These are phyloP conservation scores for Talaromyces rugulosus DNA, from an alignment of 2,329 filamentous ascomycete species.

Conservation along the genomic window DNA sequence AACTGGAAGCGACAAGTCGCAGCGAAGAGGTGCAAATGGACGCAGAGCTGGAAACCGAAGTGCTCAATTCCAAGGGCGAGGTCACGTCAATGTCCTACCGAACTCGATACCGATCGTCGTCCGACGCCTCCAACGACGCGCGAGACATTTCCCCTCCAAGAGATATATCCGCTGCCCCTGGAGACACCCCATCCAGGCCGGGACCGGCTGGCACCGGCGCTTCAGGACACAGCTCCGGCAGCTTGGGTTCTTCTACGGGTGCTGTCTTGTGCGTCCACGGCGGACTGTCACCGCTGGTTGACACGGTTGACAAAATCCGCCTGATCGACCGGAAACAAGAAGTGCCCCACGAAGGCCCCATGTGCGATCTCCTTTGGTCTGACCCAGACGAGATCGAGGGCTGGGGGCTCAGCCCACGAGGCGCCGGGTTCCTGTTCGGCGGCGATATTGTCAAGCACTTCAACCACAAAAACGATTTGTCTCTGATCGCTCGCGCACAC, in stretches of 20 bases:
- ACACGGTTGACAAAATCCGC: conserved; percentile 92
- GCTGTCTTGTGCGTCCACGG: conserved; percentile 95
- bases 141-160: conserved; percentile 36
- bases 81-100: conserved; percentile 59
- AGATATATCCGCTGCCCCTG: conserved; percentile 40
- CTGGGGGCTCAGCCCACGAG: conserved; percentile 90
- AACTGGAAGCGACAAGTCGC: conserved; percentile 56
- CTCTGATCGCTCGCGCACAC: conserved; percentile 87
- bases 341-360: conserved; percentile 95
- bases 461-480: conserved; percentile 90
- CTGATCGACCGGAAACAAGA: conserved; percentile 95
- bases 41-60: conserved; percentile 84
- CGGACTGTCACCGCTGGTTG: conserved; percentile 83
- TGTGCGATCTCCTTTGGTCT: conserved; percentile 98
- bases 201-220: conserved; percentile 78
- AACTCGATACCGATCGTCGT: conserved; percentile 27
- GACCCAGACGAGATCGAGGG: conserved; percentile 97
- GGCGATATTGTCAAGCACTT: conserved; percentile 94
- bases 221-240: conserved; percentile 61
- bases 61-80: conserved; percentile 77
- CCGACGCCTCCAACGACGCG: conserved; percentile 31
- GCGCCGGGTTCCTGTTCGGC: conserved; percentile 92
- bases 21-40: conserved; percentile 52
- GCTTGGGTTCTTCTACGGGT: conserved; percentile 53
- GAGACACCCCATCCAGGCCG: conserved; percentile 48